phyloP scores from a whole-genome alignment of 2,329 filamentous ascomycete species.

The Nannizzia gypsea region DNA sequence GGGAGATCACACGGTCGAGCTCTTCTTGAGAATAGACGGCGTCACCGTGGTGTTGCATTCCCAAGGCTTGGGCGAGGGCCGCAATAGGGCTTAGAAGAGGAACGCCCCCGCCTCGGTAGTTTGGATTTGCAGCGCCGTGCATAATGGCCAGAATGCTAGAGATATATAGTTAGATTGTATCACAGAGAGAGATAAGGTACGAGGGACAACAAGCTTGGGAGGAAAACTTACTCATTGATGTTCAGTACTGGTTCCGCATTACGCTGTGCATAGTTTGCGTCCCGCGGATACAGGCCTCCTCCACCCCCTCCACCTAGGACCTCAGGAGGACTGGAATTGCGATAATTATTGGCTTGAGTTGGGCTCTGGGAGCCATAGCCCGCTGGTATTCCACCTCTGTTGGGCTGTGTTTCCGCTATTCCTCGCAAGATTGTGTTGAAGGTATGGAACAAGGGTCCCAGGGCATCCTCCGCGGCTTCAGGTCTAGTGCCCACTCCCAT shows the following conservation, averaged over 20 bases:
- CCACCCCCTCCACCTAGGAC: too few species aligned
- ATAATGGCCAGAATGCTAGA: neutral
- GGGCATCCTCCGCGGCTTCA: constrained; percentile 19
- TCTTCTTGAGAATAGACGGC: constrained; percentile 85
- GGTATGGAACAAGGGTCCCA: constrained; percentile 23
- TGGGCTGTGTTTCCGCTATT: constrained; percentile 20
- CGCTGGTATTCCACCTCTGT: neutral
- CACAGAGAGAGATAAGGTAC: neutral
- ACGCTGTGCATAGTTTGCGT: constrained; percentile 41
- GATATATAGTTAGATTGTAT: neutral
- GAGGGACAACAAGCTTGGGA: neutral
- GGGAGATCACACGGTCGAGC: constrained; percentile 74
- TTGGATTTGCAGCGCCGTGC: neutral
- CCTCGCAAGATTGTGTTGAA: constrained; percentile 38
- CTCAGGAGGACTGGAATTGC: neutral
- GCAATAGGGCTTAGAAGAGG: constrained; percentile 3
- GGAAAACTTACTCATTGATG: constrained; percentile 38
- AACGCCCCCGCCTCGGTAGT: neutral
- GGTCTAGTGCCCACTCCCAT: constrained; percentile 12
- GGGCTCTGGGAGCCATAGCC: constrained; percentile 20
- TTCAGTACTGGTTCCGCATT: constrained; percentile 37
- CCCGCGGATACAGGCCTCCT: constrained; percentile 39
- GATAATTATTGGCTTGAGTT: neutral
- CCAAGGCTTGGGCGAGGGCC: constrained; percentile 8
- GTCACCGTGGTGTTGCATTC: constrained; percentile 30